Base-by-base conservation (phyloP, 192 early-diverging fungal genomes). In the Backusella morwellensis region DNA sequence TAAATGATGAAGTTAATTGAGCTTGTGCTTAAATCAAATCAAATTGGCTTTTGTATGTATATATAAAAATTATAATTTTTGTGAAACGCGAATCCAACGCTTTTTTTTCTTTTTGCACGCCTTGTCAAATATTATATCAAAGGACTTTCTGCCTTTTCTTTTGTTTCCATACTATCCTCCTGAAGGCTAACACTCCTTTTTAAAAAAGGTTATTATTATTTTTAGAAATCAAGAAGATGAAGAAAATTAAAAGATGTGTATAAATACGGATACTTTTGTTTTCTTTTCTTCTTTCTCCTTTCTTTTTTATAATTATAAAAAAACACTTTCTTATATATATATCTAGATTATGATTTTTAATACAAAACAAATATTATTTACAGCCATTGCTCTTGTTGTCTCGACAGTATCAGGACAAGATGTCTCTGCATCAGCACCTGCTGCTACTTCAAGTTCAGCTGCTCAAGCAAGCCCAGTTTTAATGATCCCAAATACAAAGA, bases 401-500 rank as follows among this genome's bases (percentile, higher is more conserved):
- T 70, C 68, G 15, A 38, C n/a, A 5, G 68, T 26, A 40, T 35
- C 35, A 40, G 68, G 35, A 12, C 35, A 35, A 40, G 35, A 0
- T 9, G 15, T 35, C 29, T 12, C 66, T 35, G 14, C 66, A 15
- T 17, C 34, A 6, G 66, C 34, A 32, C 59, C 26, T 38, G 40
- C 70, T 47, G 14, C 38, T 15, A 9, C 36, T 23, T 21, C 69
- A 14, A 36, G 19, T 21, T 9, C 42, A 17, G n/a, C 40, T 17
- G 23, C 70, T 17, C 12, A 12, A 1, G 42, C 21, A 19, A 19
- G 52, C 12, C 26, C 52, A 42, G 70, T 73, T 6, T 68, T 35
- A n/a, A 32, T 76, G 11, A 72, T 78, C 35, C 78, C 78, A 19
- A 50, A 56, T 23, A 70, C 79, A 21, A 67, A 75, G 9, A 84